These are phyloP conservation scores for Pseudocercospora crystallina DNA, from an alignment of 2,329 filamentous ascomycete genomes.

Conservation along the genomic window DNA sequence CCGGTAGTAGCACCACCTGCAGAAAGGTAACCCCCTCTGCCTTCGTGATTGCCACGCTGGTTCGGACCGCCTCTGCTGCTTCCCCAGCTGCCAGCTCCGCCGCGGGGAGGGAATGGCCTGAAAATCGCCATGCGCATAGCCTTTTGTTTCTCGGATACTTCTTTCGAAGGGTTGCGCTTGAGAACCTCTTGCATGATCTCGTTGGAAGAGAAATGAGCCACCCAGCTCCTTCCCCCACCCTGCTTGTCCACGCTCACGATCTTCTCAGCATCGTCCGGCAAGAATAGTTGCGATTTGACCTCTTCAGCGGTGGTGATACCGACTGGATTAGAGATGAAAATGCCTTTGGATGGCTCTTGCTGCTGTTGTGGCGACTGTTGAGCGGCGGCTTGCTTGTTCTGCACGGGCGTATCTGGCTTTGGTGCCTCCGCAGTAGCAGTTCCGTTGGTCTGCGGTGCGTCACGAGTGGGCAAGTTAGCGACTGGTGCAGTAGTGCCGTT, in stretches of 20 bases:
- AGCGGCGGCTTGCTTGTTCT: constrained; percentile 32
- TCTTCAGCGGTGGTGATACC: constrained; percentile 75
- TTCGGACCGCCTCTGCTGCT: constrained; percentile 61
- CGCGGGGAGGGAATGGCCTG: constrained; percentile 60
- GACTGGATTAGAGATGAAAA: constrained; percentile 69
- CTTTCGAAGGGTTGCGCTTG: constrained; percentile 70
- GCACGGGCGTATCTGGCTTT: constrained; percentile 53
- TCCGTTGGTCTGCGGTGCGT: constrained; percentile 52
- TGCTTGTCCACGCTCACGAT: constrained; percentile 69
- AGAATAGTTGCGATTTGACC: constrained; percentile 71
- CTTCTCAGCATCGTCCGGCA: constrained; percentile 78
- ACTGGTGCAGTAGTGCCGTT: constrained; percentile 31
- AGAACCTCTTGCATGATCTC: constrained; percentile 82
- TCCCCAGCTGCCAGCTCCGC: constrained; percentile 60
- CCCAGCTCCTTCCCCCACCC: constrained; percentile 71
- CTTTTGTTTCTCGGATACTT: constrained; percentile 62
- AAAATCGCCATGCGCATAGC: constrained; percentile 49
- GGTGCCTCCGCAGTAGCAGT: constrained; percentile 39
- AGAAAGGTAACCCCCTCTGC: constrained; percentile 35
- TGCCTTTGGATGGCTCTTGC: constrained; percentile 63
- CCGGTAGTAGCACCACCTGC: constrained; percentile 36
- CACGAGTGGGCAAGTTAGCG: constrained; percentile 35
- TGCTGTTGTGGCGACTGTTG: constrained; percentile 28
- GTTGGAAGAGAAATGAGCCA: constrained; percentile 76
- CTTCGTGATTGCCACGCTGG: constrained; percentile 58